phyloP scores from a whole-genome alignment of 495 filamentous ascomycete species.

The Corynascus novoguineensis region DNA sequence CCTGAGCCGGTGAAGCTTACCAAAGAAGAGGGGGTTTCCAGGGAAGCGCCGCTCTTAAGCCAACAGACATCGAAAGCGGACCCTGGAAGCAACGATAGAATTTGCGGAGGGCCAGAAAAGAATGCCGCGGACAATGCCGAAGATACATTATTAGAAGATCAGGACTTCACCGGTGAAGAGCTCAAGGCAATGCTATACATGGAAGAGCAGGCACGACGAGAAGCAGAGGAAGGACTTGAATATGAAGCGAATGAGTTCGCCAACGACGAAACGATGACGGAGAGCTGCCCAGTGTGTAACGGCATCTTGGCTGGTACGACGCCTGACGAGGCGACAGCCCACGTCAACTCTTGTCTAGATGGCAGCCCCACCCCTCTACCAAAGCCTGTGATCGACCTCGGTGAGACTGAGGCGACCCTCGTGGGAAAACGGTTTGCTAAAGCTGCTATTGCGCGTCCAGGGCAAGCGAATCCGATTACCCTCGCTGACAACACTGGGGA shows the following conservation, averaged over 20 bases:
- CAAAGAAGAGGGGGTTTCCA: constrained; percentile 14
- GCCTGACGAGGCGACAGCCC: constrained; percentile 56
- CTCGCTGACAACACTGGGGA: constrained; percentile 32
- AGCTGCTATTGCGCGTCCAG: constrained; percentile 66
- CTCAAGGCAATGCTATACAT: constrained; percentile 54
- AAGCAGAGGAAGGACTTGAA: constrained; percentile 45
- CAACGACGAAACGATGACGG: constrained; percentile 26
- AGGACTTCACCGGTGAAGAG: constrained; percentile 58
- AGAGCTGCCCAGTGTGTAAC: constrained; percentile 72
- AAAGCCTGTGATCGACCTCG: constrained; percentile 10
- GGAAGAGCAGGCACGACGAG: constrained; percentile 57
- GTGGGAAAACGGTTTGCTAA: constrained; percentile 54
- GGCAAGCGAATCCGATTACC: constrained; percentile 67
- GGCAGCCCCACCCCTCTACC: constrained; percentile 57
- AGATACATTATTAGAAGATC: constrained; percentile 41
- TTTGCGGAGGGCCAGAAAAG: constrained; percentile 44
- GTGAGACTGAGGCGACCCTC: constrained; percentile 34
- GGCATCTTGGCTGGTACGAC: constrained; percentile 53
- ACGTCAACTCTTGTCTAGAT: constrained; percentile 93
- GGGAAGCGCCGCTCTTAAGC: constrained; percentile 14
- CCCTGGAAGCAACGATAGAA: not conserved
- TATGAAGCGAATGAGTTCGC: constrained; percentile 16
- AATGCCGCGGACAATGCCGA: constrained; percentile 58
- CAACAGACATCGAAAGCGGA: constrained; percentile 21
- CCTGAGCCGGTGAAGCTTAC: constrained; percentile 16